Evolutionary conservation across 352 stramenopile genomes (phyloP), one percentile per base, ranked within the genome.

Genomic region (Phytophthora palmivora): DNA sequence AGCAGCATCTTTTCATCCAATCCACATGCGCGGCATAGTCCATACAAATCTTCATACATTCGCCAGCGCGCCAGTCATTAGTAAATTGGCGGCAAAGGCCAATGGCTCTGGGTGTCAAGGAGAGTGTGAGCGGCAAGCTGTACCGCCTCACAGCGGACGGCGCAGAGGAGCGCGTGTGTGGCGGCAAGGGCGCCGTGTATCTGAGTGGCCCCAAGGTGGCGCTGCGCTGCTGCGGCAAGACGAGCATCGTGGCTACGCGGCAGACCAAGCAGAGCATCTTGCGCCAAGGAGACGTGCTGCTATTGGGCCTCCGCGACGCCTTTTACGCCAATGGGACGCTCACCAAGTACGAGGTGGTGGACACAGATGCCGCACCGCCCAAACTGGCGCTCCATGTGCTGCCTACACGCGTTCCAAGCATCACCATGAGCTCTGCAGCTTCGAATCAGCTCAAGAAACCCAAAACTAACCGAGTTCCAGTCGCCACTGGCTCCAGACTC

Each of bases 261-360:
- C 79, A 86, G 60, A 73, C 82, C 34, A 91, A 88, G 54, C 84
- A 93, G 73, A 89, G 81, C 68, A 58, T 93, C 28, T 53, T 93
- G 50, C 84, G 82, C 6, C 77, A 88, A 37, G 82, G 84, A n/a
- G 82, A 93, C 67, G 82, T 93, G 54, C 53, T 82, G 33, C 62
- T 93, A 41, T 67, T 93, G 38, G 79, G 78, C 3, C 56, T 78
- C 24, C 71, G 79, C 2, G 87, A 95, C 67, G 62, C 78, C 30
- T 95, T 95, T 43, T 94, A 91, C 67, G 84, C 83, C 38, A 93
- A 92, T 49, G 87, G 87, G 2, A 93, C 87, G 47, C 64, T 95
- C 22, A 90, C 81, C 41, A 94, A 95, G 74, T 95, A 95, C 69
- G 74, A 89, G 44, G 83, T 95, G 10, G 66, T 95, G 19, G 79